Conservation (phyloP, 1,284 basidiomycete genomes). For the Meira miltonrushii region DNA sequence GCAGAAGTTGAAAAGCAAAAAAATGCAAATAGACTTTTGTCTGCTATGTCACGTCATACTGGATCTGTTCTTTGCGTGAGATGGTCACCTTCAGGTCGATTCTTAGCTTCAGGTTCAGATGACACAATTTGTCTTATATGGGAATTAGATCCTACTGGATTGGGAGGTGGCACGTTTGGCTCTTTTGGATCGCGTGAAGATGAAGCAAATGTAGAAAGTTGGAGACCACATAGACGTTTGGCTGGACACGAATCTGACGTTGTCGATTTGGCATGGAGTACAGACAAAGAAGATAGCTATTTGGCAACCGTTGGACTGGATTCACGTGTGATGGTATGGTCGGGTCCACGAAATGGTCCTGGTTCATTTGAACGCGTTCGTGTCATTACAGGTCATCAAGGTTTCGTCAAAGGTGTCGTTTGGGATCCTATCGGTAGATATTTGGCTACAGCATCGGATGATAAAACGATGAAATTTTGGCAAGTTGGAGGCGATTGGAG, state of each 20-base stretch:
- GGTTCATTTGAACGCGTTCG: conserved; percentile 56
- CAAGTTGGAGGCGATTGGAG: conserved; percentile 79
- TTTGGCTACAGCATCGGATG: conserved; percentile 74
- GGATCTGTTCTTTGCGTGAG: conserved; percentile 86
- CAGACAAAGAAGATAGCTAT: conserved; percentile 69
- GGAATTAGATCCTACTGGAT: conserved; percentile 67
- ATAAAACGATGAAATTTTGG: conserved; percentile 95
- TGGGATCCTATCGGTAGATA: conserved; percentile 97
- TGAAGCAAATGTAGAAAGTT: conserved; percentile 69
- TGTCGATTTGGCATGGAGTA: conserved; percentile 90
- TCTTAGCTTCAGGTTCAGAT: conserved; percentile 92
- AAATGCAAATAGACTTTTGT: conserved; percentile 76
- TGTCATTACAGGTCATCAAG: conserved; percentile 81
- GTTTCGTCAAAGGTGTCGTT: conserved; percentile 96
- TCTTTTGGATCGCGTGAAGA: conserved; percentile 35
- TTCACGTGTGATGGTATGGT: conserved; percentile 83
- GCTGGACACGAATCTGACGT: conserved; percentile 82
- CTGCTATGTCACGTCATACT: conserved; percentile 86
- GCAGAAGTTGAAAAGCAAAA: conserved; percentile 64
- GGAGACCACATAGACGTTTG: conserved; percentile 85
- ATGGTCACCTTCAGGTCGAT: conserved; percentile 90
- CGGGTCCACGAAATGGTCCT: conserved; percentile 19
- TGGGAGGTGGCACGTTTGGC: conserved; percentile 30
- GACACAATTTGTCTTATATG: conserved; percentile 94
- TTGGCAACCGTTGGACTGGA: conserved; percentile 92